Conservation (phyloP, 257 asterid species). For the Solanum dulcamara region DNA sequence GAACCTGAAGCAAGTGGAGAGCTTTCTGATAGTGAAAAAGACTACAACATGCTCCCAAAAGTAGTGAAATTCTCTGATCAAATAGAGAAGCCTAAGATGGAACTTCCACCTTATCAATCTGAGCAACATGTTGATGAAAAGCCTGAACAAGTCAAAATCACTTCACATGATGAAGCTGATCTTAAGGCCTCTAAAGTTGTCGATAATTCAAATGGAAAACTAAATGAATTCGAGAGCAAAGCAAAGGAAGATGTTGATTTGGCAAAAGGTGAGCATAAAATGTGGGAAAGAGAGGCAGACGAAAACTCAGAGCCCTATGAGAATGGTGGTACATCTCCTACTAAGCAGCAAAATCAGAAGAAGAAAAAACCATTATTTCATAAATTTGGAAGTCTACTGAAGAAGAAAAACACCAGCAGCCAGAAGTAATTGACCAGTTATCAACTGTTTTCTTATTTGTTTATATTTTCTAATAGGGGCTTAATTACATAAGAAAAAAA, state of each 20-base stretch:
- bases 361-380: constrained; percentile 82
- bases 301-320: constrained; percentile 51
- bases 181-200: constrained; percentile 7
- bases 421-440: constrained; percentile 33
- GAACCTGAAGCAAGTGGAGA: constrained; percentile 45
- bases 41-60: constrained; percentile 79
- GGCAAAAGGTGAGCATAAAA: constrained; percentile 51
- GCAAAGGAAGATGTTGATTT: constrained; percentile 33
- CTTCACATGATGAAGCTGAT: constrained; percentile 12
- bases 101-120: constrained; percentile 14
- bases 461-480: not conserved
- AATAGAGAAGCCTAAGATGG: constrained; percentile 37
- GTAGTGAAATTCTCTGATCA: constrained; percentile 84
- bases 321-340: constrained; percentile 41
- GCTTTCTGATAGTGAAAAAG: constrained; percentile 69
- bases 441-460: not conserved
- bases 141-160: constrained; percentile 16
- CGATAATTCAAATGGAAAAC: constrained; percentile 25
- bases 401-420: constrained; percentile 60
- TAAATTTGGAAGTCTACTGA: constrained; percentile 77
- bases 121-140: constrained; percentile 20
- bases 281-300: constrained; percentile 72
- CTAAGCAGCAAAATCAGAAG: constrained; percentile 49
- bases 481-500: not conserved
- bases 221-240: constrained; percentile 15